Conservation (phyloP, 2,329 filamentous ascomycete species). For the Fusarium burgessii region DNA sequence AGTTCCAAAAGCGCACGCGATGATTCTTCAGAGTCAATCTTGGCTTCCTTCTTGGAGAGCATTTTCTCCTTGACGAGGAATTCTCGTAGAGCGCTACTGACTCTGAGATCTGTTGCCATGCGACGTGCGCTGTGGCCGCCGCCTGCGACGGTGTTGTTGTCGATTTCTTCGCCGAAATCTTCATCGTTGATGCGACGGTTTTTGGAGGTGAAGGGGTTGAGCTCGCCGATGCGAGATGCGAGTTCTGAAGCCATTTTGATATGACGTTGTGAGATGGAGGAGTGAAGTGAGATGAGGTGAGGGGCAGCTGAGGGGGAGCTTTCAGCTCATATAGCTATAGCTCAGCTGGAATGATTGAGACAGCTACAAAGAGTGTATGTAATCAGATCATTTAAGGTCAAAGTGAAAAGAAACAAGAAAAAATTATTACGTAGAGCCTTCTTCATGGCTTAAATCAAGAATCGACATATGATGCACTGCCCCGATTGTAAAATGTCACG, state of each 20-base stretch:
- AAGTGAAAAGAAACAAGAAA: background rate
- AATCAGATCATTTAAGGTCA: background rate
- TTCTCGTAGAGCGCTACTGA: conserved; percentile 68
- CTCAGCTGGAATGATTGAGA: background rate
- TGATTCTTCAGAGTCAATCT: conserved; percentile 55
- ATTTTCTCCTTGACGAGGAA: conserved; percentile 67
- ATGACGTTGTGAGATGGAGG: conserved; percentile 8
- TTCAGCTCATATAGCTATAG: background rate
- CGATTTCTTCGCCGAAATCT: conserved; percentile 51
- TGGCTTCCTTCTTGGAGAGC: conserved; percentile 61
- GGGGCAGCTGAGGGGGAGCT: conserved; percentile 27
- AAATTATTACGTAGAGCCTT: background rate
- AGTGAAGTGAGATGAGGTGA: conserved; percentile 33
- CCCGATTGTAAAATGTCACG: conserved; percentile 9
- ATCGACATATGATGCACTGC: conserved; percentile 27
- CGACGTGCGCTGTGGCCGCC: conserved; percentile 67
- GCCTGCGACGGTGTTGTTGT: conserved; percentile 63
- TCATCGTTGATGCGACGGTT: conserved; percentile 49
- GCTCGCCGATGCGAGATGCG: conserved; percentile 43
- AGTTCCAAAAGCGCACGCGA: conserved; percentile 62
- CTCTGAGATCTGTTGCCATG: conserved; percentile 65
- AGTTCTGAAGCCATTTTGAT: conserved; percentile 45
- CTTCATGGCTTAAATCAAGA: conserved; percentile 15
- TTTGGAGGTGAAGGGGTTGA: conserved; percentile 50
- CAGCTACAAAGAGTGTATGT: background rate